Percentiles rank a stretch among this genome's conserved stretches.
These are phyloP conservation scores for Dendrobium chrysotoxum DNA, from an alignment of 106 monocot genomes.

Conservation along the genomic window DNA sequence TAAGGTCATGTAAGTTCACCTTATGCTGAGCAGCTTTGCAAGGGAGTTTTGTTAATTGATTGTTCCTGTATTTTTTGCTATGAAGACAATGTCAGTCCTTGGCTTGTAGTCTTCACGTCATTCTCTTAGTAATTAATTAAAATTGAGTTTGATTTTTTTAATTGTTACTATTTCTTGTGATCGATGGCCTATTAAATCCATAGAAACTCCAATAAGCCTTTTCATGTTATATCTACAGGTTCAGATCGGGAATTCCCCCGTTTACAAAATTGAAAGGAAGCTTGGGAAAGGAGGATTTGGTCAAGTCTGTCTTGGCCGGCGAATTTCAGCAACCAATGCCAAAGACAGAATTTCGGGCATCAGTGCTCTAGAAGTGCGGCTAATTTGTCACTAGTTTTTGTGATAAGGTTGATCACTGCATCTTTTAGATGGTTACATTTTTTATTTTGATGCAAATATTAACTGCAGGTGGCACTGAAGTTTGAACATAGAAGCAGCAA, in stretches of 20 bases:
- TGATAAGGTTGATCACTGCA: not conserved
- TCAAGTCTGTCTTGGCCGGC: conserved; percentile 73
- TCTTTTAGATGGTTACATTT: not conserved
- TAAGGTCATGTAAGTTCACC: no score
- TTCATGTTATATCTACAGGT: conserved; percentile 31
- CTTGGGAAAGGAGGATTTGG: conserved; percentile 87
- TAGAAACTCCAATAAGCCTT: not conserved
- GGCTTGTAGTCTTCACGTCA: not conserved
- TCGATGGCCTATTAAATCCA: not conserved
- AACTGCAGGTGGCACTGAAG: conserved; percentile 64
- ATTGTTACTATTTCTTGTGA: not conserved
- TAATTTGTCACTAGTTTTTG: conserved; percentile 1
- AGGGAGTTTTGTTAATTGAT: no score
- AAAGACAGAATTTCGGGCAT: conserved; percentile 31
- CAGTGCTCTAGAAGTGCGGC: conserved; percentile 51
- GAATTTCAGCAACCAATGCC: conserved; percentile 35
- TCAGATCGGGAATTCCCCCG: conserved; percentile 53
- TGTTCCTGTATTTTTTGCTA: no score
- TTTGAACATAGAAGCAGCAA: conserved; percentile 88
- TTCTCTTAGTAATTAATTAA: not conserved
- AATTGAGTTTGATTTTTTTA: not conserved
- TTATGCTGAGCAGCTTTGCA: no score
- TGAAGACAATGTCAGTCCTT: no score
- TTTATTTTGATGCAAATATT: not conserved
- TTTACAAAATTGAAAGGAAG: conserved; percentile 59